These are phyloP conservation scores for Solanum raphanifolium DNA, from an alignment of 257 asterid genomes.

Conservation along the genomic window DNA sequence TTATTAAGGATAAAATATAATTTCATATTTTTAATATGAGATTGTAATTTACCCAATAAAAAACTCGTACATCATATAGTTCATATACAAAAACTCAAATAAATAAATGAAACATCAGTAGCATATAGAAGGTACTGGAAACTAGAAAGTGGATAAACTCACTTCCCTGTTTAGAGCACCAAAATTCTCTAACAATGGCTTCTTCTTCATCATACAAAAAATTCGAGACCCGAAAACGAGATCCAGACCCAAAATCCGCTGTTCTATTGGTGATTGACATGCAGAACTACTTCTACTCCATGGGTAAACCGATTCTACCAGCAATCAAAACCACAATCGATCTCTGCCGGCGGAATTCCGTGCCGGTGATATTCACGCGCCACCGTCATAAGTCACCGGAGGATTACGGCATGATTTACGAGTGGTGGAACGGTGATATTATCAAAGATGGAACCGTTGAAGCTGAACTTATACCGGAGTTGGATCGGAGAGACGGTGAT, in stretches of 20 bases:
- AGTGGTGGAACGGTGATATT: slow-evolving; percentile 75
- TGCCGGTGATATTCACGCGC: slow-evolving; percentile 70
- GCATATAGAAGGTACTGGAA: neutral
- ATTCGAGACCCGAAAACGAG: slow-evolving; percentile 37
- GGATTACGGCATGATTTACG: slow-evolving; percentile 42
- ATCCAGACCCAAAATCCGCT: slow-evolving; percentile 40
- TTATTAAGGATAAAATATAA: too few relatives aligned
- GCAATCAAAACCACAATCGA: slow-evolving; percentile 42
- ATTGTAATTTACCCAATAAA: too few relatives aligned
- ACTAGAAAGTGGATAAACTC: neutral
- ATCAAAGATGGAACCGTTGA: slow-evolving; percentile 53
- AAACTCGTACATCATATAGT: neutral
- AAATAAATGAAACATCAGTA: neutral
- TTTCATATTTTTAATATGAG: too few relatives aligned
- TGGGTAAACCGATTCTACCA: slow-evolving; percentile 41
- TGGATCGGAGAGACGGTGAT: slow-evolving; percentile 27
- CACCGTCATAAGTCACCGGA: slow-evolving; percentile 56
- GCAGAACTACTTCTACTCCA: slow-evolving; percentile 48
- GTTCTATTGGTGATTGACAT: slow-evolving; percentile 56
- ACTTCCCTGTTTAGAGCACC: neutral
- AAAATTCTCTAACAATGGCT: neutral
- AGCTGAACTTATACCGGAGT: slow-evolving; percentile 38
- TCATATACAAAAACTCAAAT: too few relatives aligned
- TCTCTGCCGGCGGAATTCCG: slow-evolving; percentile 44
- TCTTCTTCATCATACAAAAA: slow-evolving; percentile 31